Evolutionary conservation across 2,329 filamentous ascomycete genomes (phyloP), one percentile per base, ranked within the genome.

Genomic region (Nothomitra cinnamomea): DNA sequence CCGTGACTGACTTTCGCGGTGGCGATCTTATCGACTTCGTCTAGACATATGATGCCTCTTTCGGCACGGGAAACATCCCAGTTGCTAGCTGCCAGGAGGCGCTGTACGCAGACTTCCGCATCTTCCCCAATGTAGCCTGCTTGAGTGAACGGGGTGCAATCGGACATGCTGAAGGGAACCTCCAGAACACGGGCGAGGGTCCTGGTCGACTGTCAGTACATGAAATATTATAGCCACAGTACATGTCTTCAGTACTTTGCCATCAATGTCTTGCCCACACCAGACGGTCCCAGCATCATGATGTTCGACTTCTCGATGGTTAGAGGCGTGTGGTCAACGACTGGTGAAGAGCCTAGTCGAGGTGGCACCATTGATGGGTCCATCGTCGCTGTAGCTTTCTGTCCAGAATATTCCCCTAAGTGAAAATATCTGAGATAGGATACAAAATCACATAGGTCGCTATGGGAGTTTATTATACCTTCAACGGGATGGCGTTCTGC

Each of bases 41-140:
- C 92, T 19, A 98, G 74, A 54, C 94, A 92, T 48, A 98, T 87
- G 54, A 98, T 96, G 3, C 92, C 92, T 53, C 86, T 79, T 64
- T 98, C 90, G 6, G 88, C 83, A 53, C 83, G 80, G 55, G 81
- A 80, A 25, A 92, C 79, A 60, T 94, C 85, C 66, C 94, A 94
- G 65, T 94, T 90, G 7, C 90, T 82, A 56, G 94, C 88, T 54
- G 94, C 85, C 8, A 98, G 74, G 24, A 98, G 74, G 45, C 92
- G 78, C 63, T 95, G 87, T 41, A 98, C 87, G 61, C 90, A 95
- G 0, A 87, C 83, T 64, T 98, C 92, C n/a, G 90, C 90, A 64
- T 98, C 92, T 64, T 96, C 90, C 28, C 92, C 92, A 60, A 98
- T 95, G 62, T 98, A 98, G 24, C 92, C 90, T 3, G 90, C 90